phyloP scores from a whole-genome alignment of 768 basidiomycete species.

The Leccinum incarnatum region DNA sequence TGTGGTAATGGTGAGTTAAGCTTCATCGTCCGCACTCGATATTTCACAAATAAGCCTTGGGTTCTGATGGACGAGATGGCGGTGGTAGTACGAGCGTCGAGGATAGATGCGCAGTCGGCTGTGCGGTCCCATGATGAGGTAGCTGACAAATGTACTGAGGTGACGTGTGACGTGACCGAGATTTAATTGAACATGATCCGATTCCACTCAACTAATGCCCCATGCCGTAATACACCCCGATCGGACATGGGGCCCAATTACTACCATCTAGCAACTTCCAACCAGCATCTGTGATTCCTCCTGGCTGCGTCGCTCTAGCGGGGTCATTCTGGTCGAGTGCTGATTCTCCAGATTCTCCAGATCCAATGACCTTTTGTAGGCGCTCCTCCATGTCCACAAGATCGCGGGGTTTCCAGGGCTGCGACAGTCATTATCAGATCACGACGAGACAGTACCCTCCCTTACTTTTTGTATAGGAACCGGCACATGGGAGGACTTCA shows the following conservation, averaged over 20 bases:
- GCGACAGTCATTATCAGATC: constrained; percentile 1
- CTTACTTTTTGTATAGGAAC: constrained; percentile 19
- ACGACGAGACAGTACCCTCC: background rate
- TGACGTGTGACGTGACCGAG: constrained; percentile 23
- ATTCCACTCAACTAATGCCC: background rate
- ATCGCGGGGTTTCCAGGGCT: constrained; percentile 53
- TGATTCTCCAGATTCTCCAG: constrained; percentile 2
- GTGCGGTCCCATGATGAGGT: constrained; percentile 6
- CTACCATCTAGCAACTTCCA: constrained; percentile 51
- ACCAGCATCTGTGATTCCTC: constrained; percentile 32
- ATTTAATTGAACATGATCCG: background rate
- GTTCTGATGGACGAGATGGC: background rate
- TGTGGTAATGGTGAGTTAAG: constrained; percentile 51
- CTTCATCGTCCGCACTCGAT: constrained; percentile 37
- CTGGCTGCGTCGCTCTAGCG: background rate
- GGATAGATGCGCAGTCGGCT: constrained; percentile 22
- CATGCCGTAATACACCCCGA: constrained; percentile 48
- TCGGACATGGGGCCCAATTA: constrained; percentile 65
- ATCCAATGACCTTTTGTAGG: constrained; percentile 32
- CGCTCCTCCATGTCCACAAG: constrained; percentile 57
- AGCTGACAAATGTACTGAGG: constrained; percentile 15
- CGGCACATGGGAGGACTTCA: constrained; percentile 6
- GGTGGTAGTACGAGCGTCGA: background rate
- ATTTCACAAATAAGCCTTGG: background rate
- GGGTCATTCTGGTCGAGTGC: background rate